Conservation (phyloP, 495 filamentous ascomycete genomes). For the Aspergillus nidulans region DNA sequence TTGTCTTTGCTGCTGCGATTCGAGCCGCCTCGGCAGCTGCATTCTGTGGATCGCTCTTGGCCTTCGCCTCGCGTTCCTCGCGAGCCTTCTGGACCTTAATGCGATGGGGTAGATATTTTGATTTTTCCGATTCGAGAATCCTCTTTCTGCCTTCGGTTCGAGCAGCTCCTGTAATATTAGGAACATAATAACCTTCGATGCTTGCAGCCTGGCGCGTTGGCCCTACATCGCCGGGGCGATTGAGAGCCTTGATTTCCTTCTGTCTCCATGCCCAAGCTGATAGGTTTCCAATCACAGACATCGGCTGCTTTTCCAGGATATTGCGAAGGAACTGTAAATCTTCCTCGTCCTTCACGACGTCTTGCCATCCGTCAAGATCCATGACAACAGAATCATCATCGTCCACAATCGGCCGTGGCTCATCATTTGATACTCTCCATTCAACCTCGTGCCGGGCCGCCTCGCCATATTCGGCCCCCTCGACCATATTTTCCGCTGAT, state of each 20-base stretch:
- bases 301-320: slow-evolving; percentile 41
- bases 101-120: slow-evolving; percentile 94
- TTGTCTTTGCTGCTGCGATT: slow-evolving; percentile 70
- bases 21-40: slow-evolving; percentile 63
- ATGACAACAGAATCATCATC: slow-evolving; percentile 63
- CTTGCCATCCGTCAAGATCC: slow-evolving; percentile 75
- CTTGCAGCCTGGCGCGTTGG: slow-evolving; percentile 47
- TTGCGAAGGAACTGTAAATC: slow-evolving; percentile 58
- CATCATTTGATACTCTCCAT: slow-evolving; percentile 58
- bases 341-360: slow-evolving; percentile 74
- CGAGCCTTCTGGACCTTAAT: slow-evolving; percentile 88
- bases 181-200: slow-evolving; percentile 88
- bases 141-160: slow-evolving; percentile 90
- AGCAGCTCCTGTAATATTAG: slow-evolving; percentile 77
- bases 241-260: slow-evolving; percentile 82
- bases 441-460: slow-evolving; percentile 45
- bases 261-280: slow-evolving; percentile 85
- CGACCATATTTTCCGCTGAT: background rate
- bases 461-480: slow-evolving; percentile 18
- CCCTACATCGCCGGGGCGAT: slow-evolving; percentile 51
- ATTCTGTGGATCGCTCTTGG: slow-evolving; percentile 65
- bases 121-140: slow-evolving; percentile 94
- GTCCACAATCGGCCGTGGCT: slow-evolving; percentile 60
- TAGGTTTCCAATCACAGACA: slow-evolving; percentile 58
- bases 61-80: slow-evolving; percentile 79